Base-by-base conservation (phyloP, 805 yeast species). In the Teunomyces atbi region DNA sequence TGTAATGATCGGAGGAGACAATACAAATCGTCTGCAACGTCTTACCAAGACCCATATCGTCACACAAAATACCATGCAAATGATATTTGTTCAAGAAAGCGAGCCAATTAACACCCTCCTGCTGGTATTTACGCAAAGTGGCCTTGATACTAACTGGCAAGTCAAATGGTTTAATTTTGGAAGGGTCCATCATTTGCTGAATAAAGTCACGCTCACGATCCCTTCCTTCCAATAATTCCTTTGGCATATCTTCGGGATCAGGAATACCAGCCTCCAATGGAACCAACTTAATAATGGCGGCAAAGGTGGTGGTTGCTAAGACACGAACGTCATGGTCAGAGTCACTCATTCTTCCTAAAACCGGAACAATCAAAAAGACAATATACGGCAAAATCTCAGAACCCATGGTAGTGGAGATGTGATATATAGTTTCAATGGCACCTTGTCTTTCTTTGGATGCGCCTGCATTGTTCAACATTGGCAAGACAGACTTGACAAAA, bases 41-140 rank as follows among this genome's bases (percentile, higher is more conserved):
- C 64, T 94, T 94, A 44, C 99, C 99, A 26, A 94, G 76, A 5
- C 99, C 99, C 99, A 94, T 94, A 81, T 94, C 99, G 64, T 94
- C 99, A 81, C 99, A 94, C 41, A 94, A 73, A 59, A 94, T 92
- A 45, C 99, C 99, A 69, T 94, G 99, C 44, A 94, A 72, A 64
- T 92, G 96, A 62, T 94, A 94, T 59, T 88, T 88, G 69, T 94
- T 94, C 59, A 94, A 76, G 61, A 94, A 94, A 6, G 96, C 96
- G 45, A 94, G 74, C 99, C 99, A 94, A 63, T 92, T 94, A 32
- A 94, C 95, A 66, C 99, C 99, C 50, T 94, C 98, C 64, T 94
- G 98, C 69, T 94, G 99, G 62, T 94, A 94, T 52, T 88, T 86
- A 62, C 99, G 81, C 52, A 94, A 75, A 1, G 95, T 89, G 0